Evolutionary conservation across 805 yeast genomes (phyloP).

Genomic region (Ogataea paraovalis): DNA sequence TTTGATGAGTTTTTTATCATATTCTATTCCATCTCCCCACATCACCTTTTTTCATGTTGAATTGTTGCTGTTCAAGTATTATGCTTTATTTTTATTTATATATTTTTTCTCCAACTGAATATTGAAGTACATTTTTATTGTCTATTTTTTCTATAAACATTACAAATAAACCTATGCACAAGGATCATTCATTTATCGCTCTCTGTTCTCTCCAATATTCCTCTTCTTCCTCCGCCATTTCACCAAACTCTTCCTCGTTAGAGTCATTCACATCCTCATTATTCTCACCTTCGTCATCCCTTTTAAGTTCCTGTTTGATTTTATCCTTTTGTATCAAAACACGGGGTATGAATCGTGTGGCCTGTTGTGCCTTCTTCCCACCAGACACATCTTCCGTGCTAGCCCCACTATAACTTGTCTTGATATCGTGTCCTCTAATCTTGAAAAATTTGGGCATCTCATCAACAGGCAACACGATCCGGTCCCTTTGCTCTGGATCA

Average conservation of each 20-base stretch:
- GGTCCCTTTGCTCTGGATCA: background rate
- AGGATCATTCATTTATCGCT: background rate
- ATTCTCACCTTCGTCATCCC: background rate
- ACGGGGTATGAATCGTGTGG: background rate
- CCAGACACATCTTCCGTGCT: background rate
- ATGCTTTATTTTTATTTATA: background rate
- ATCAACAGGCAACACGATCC: constrained; percentile 34
- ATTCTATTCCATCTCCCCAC: background rate
- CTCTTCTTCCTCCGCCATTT: constrained; percentile 18
- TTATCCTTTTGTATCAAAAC: constrained; percentile 3
- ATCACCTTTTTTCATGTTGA: background rate
- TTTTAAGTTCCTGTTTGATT: background rate
- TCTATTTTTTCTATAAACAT: too few species aligned
- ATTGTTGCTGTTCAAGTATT: background rate
- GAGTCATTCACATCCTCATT: background rate
- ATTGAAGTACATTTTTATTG: background rate
- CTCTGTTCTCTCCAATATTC: constrained; percentile 9
- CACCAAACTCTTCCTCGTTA: background rate
- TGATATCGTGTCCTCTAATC: background rate
- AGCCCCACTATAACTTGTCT: background rate
- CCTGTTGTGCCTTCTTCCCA: background rate
- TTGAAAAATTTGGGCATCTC: constrained; percentile 47
- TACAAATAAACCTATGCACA: too few species aligned
- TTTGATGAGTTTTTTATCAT: background rate
- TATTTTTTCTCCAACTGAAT: background rate